Conservation (phyloP, 768 basidiomycete species). For the Lepiota subincarnata region DNA sequence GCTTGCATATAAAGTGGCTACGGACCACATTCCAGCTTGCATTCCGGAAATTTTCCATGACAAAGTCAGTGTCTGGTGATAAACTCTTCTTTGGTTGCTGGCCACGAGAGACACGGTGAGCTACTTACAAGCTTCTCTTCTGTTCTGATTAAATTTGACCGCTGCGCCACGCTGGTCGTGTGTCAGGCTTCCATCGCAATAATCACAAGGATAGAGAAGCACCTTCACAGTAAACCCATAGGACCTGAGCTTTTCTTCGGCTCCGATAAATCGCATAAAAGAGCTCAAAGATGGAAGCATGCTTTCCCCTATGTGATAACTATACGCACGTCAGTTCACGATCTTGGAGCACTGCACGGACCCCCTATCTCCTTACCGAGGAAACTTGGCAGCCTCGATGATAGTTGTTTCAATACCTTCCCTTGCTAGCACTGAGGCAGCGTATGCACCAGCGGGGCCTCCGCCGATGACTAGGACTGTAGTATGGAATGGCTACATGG, state of each 20-base stretch:
- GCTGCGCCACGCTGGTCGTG: conserved; percentile 33
- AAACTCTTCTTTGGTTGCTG: neutral
- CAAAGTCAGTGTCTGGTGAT: conserved; percentile 31
- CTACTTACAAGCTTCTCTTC: conserved; percentile 34
- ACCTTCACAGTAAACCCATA: conserved; percentile 34
- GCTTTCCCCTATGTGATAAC: conserved; percentile 37
- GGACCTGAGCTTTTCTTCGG: conserved; percentile 27
- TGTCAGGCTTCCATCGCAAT: neutral
- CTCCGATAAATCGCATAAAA: conserved; percentile 33
- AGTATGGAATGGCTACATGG: conserved; percentile 16
- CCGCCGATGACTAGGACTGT: conserved; percentile 36
- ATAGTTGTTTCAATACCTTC: conserved; percentile 36
- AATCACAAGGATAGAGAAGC: neutral
- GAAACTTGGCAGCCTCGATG: conserved; percentile 41
- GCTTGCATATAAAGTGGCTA: neutral
- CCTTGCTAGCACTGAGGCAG: conserved; percentile 40
- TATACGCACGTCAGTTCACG: conserved; percentile 1
- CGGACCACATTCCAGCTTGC: conserved; percentile 35
- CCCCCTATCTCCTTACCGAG: conserved; percentile 21
- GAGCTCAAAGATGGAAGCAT: conserved; percentile 31
- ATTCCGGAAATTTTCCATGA: conserved; percentile 22
- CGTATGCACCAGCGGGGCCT: conserved; percentile 45
- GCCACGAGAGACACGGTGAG: neutral
- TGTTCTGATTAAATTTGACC: conserved; percentile 34
- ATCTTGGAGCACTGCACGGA: too few species aligned